Evolutionary conservation across 257 asterid genomes (phyloP), one percentile per base, ranked within the genome.

Genomic region (Sherardia arvensis): DNA sequence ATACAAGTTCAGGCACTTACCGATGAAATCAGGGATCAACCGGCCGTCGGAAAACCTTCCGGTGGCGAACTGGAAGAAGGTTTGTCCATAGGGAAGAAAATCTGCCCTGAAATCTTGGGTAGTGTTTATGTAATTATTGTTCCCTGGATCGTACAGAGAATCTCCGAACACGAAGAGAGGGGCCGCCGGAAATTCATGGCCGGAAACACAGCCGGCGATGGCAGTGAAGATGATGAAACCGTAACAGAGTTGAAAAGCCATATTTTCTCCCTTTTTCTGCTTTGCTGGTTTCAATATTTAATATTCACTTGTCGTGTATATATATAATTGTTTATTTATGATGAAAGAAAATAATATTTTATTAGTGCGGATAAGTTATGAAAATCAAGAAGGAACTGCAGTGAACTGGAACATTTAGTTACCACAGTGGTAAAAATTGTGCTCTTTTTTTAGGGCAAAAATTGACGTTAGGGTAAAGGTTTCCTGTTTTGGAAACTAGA

Each of bases 41-140:
- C 94, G 91, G 70, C 91, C 94, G 22, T 87, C 84, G 26, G 89
- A 87, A 64, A 87, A 87, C 69, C 95, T 75, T 14, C 95, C 94
- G 55, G 94, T 87, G 58, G 87, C 85, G 58, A 36, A 40, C 18
- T 54, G 25, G 70, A 87, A 87, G 66, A 62, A 83, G 7, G 88
- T 74, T 66, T 70, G 61, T 0, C 95, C 95, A 23, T 87, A 85
- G 0, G 94, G 95, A 70, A 58, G 64, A 72, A 87, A 87, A 53
- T 87, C 77, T 33, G 95, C 87, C 68, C 71, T 81, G 77, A 83
- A 87, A 53, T 81, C 84, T 20, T 83, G 30, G 51, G 80, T 73
- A 36, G 94, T 87, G 77, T 85, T 81, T 64, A 87, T 83, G 80
- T 80, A 83, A 69, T 87, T 87, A 64, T 87, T 87, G 70, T 85